Percentiles rank a stretch among this genome's conserved stretches.
phyloP scores from a whole-genome alignment of 768 basidiomycete genomes.

The Tricholoma terreum region DNA sequence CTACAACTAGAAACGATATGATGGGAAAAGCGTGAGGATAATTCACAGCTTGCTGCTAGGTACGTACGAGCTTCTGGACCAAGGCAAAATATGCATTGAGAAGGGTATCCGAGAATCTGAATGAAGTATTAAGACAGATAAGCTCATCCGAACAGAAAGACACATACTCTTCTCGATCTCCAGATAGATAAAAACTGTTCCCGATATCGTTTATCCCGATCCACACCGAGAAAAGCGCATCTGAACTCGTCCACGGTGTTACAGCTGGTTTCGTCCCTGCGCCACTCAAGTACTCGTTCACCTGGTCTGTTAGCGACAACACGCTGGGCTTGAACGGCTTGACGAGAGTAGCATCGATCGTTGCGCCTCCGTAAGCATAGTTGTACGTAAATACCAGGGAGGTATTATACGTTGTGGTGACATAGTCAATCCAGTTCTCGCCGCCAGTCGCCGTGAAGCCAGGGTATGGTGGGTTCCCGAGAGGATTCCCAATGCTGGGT shows the following conservation, averaged over 20 bases:
- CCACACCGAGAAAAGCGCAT: constrained; percentile 64
- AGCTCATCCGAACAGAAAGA: background rate
- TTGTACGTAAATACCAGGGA: constrained; percentile 58
- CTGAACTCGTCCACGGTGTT: constrained; percentile 53
- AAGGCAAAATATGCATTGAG: constrained; percentile 49
- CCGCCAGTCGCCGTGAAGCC: constrained; percentile 54
- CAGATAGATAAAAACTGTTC: constrained; percentile 46
- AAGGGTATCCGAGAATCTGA: constrained; percentile 47
- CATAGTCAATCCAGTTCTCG: constrained; percentile 58
- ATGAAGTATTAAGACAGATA: background rate
- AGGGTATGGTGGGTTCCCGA: constrained; percentile 55
- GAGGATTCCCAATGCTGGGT: constrained; percentile 43
- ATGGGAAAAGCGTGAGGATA: background rate
- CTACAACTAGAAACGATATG: constrained; percentile 26
- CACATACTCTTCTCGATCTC: constrained; percentile 48
- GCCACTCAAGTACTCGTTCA: constrained; percentile 51
- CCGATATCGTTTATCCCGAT: constrained; percentile 74
- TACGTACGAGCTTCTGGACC: constrained; percentile 46
- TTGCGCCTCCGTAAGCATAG: constrained; percentile 65
- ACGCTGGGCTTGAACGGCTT: constrained; percentile 50
- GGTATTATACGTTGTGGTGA: constrained; percentile 50
- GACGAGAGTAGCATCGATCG: constrained; percentile 58
- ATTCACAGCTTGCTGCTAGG: too few species aligned
- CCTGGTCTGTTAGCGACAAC: constrained; percentile 56
- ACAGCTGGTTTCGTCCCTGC: constrained; percentile 46